Percentiles rank a stretch among this genome's conserved stretches.
phyloP scores from a whole-genome alignment of 2,329 filamentous ascomycete genomes.

The Trichoderma pleuroti region DNA sequence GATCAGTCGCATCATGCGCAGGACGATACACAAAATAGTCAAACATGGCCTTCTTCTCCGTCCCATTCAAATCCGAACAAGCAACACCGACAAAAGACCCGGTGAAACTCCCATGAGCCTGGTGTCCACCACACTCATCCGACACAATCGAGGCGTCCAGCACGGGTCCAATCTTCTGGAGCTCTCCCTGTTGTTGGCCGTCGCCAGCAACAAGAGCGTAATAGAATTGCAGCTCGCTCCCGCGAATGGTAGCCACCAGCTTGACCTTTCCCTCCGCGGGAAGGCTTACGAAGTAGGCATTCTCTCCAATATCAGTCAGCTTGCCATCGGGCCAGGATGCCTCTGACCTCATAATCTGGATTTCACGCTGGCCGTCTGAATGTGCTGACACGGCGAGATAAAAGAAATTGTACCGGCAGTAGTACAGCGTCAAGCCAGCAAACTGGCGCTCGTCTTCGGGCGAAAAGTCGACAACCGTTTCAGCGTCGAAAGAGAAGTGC shows the following conservation, averaged over 20 bases:
- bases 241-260: constrained; percentile 50
- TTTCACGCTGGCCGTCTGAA: constrained; percentile 53
- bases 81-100: constrained; percentile 58
- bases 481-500: constrained; percentile 59
- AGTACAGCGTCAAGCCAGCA: constrained; percentile 59
- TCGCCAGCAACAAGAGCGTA: constrained; percentile 44
- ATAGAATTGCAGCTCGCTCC: constrained; percentile 51
- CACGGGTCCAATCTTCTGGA: constrained; percentile 51
- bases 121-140: constrained; percentile 62
- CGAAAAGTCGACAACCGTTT: constrained; percentile 51
- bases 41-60: constrained; percentile 44
- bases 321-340: constrained; percentile 52
- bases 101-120: constrained; percentile 60
- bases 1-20: constrained; percentile 44
- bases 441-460: constrained; percentile 59
- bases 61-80: constrained; percentile 54
- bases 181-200: constrained; percentile 20
- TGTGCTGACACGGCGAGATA: constrained; percentile 56
- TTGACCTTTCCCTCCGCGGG: constrained; percentile 53
- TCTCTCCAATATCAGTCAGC: constrained; percentile 41
- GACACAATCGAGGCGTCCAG: constrained; percentile 57
- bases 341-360: constrained; percentile 55
- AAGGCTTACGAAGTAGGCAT: constrained; percentile 30
- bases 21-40: constrained; percentile 52
- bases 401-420: constrained; percentile 63